Base-by-base conservation (phyloP, 2,329 filamentous ascomycete species). In the Hypoxylon sp. region DNA sequence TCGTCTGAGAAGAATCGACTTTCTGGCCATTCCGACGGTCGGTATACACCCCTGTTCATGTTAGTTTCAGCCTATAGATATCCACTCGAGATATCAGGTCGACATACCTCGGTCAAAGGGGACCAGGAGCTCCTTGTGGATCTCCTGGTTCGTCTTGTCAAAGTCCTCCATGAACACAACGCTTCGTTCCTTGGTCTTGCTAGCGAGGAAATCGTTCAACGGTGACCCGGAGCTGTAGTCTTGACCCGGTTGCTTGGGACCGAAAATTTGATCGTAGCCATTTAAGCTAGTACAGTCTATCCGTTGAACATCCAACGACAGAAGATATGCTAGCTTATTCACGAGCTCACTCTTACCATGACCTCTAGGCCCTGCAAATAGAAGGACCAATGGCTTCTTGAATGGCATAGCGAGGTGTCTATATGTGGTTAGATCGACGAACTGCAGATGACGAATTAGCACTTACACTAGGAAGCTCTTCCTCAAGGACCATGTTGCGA, bases 101-200 rank as follows among this genome's bases (percentile, higher is more conserved):
- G 53, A 62, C 75, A 58, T 73, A 80, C 83, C 83, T 44, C 79
- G 77, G 3, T 85, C 80, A 60, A 85, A 83, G 0, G 80, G 79
- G 2, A 83, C 65, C 1, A 87, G 72, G 6, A 87, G 74, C 4
- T 83, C 73, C 19, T 84, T 72, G 8, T 80, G 80, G 2, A 85
- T 77, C 0, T 80, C 77, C 3, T 73, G 15, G 0, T 69, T 76
- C 0, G 82, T 84, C 72, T 85, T 86, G 42, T 86, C 84, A 48
- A 86, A 85, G 55, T 87, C 84, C 55, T 87, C 84, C 13, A 87
- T 69, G 63, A 85, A 86, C 0, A 87, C 81, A 7, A 87, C 79
- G 37, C 77, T 78, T 17, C 76, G 72, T 53, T 79, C 35, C 1
- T 79, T 80, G 5, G 69, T 70, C 24, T 83, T 77, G 1, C 67